phyloP scores from a whole-genome alignment of 2,329 filamentous ascomycete genomes.

The Microdochium paspali region DNA sequence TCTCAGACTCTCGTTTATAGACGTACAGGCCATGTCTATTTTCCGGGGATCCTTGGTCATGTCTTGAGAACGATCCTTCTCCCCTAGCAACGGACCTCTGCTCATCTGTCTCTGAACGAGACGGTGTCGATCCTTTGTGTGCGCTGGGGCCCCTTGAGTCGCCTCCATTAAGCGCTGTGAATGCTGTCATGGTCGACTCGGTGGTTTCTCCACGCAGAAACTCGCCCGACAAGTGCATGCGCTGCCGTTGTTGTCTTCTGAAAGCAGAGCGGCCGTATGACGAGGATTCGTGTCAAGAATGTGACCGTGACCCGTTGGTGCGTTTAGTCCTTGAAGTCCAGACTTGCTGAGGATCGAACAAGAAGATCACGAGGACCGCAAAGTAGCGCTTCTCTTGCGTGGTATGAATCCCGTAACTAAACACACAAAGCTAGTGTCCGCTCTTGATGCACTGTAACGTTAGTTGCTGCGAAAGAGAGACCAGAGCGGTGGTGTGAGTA shows the following conservation, averaged over 20 bases:
- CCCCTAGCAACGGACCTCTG: slow-evolving; percentile 8
- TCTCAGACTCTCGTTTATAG: background rate
- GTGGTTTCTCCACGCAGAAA: background rate
- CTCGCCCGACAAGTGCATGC: background rate
- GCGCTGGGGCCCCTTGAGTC: slow-evolving; percentile 16
- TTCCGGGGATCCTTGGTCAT: background rate
- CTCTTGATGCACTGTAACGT: no score
- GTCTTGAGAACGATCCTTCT: slow-evolving; percentile 12
- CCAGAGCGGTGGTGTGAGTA: no score
- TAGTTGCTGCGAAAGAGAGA: no score
- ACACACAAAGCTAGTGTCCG: no score
- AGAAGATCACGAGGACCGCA: no score
- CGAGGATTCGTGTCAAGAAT: no score
- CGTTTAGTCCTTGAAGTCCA: no score
- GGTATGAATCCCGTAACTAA: no score
- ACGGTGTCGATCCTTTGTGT: slow-evolving; percentile 12
- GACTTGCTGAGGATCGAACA: no score
- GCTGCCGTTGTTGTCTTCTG: background rate
- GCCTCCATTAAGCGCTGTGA: slow-evolving; percentile 22
- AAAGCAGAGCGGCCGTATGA: no score
- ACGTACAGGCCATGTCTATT: background rate
- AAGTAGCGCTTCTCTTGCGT: no score
- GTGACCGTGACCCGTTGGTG: no score
- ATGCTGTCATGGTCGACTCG: slow-evolving; percentile 16
- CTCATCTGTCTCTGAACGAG: slow-evolving; percentile 7